Percentiles rank a stretch among this genome's conserved stretches.
phyloP scores from a whole-genome alignment of 768 basidiomycete species.

The Pluteus cervinus region DNA sequence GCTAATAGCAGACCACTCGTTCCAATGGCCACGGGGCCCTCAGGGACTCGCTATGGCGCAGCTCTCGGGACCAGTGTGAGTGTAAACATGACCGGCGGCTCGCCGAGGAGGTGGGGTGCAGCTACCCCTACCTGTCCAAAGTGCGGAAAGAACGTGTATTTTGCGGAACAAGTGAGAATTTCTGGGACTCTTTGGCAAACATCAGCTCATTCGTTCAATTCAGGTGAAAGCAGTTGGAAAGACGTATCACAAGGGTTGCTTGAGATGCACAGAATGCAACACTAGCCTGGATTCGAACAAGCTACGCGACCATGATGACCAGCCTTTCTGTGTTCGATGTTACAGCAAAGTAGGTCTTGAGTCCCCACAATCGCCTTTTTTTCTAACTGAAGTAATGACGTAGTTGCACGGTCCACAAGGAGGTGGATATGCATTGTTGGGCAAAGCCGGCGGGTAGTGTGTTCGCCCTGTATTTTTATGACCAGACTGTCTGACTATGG shows the following conservation, averaged over 20 bases:
- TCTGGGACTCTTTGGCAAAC: no score
- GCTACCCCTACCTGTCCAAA: slow-evolving; percentile 60
- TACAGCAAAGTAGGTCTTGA: slow-evolving; percentile 53
- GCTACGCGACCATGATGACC: slow-evolving; percentile 71
- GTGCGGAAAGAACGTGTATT: slow-evolving; percentile 76
- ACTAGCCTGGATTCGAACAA: slow-evolving; percentile 65
- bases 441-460: slow-evolving; percentile 29
- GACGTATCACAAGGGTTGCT: slow-evolving; percentile 72
- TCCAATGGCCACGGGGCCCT: slow-evolving; percentile 24
- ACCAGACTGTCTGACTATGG: no score
- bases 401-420: slow-evolving; percentile 73
- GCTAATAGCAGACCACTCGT: slow-evolving; percentile 3
- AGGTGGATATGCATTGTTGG: slow-evolving; percentile 65
- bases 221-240: slow-evolving; percentile 79
- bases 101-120: slow-evolving; percentile 46
- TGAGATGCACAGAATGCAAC: slow-evolving; percentile 71
- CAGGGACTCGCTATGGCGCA: slow-evolving; percentile 64
- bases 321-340: slow-evolving; percentile 65
- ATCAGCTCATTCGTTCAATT: not conserved
- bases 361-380: not conserved
- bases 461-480: no score
- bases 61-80: slow-evolving; percentile 30
- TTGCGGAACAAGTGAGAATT: slow-evolving; percentile 77
- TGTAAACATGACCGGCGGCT: slow-evolving; percentile 30
- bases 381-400: not conserved